Conservation (phyloP, 768 basidiomycete species). For the Boletus vinaceobasis region DNA sequence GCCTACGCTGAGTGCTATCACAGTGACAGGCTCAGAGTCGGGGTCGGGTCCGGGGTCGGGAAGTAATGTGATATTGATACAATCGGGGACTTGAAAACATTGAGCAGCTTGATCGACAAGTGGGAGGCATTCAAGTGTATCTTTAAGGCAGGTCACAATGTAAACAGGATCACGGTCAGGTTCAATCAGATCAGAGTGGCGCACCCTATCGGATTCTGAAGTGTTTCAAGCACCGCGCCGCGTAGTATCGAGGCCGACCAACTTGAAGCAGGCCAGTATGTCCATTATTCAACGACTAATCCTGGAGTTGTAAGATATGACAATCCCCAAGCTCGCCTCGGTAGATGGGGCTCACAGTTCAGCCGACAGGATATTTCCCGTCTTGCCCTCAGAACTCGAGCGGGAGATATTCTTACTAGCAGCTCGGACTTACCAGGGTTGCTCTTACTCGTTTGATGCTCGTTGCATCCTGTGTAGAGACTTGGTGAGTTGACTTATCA, state of each 20-base stretch:
- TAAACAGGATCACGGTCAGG: too few species aligned
- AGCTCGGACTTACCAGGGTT: slow-evolving; percentile 6
- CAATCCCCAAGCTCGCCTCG: neutral
- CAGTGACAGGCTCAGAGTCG: slow-evolving; percentile 9
- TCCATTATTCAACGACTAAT: neutral
- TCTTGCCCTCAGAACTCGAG: slow-evolving; percentile 20
- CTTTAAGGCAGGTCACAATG: too few species aligned
- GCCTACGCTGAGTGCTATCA: neutral
- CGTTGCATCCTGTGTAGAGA: slow-evolving; percentile 14
- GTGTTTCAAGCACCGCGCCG: too few species aligned
- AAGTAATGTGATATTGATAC: too few species aligned
- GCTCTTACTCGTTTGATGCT: slow-evolving; percentile 12
- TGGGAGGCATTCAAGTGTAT: too few species aligned
- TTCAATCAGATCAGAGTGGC: too few species aligned
- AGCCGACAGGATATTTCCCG: neutral
- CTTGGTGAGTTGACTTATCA: slow-evolving; percentile 9
- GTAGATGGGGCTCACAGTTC: neutral
- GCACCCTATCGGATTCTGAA: too few species aligned
- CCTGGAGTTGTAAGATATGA: neutral
- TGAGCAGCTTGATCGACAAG: too few species aligned
- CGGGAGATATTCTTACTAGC: slow-evolving; percentile 16
- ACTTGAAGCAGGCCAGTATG: too few species aligned
- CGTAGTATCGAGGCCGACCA: too few species aligned
- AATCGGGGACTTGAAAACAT: too few species aligned
- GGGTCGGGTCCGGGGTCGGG: too few species aligned